Evolutionary conservation across 495 filamentous ascomycete species (phyloP).

Genomic region (Penicillium bovifimosum): DNA sequence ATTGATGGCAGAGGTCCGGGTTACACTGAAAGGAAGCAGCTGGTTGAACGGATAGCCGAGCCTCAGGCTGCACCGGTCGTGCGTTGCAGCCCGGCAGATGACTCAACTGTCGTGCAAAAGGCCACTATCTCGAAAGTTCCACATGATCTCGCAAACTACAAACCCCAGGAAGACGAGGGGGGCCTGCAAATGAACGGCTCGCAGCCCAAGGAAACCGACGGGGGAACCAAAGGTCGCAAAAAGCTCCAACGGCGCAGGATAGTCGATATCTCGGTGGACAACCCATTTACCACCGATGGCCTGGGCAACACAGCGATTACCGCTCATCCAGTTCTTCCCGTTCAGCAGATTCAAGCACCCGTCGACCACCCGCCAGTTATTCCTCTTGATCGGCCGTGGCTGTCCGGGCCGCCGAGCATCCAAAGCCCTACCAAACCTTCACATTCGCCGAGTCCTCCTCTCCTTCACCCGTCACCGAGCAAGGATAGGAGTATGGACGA

Average conservation of each 20-base stretch:
- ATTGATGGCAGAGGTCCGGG: constrained; percentile 79
- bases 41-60: constrained; percentile 77
- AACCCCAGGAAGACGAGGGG: constrained; percentile 49
- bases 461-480: constrained; percentile 15
- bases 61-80: constrained; percentile 70
- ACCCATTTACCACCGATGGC: constrained; percentile 38
- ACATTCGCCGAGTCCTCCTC: constrained; percentile 14
- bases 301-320: constrained; percentile 27
- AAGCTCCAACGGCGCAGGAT: constrained; percentile 66
- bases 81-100: constrained; percentile 53
- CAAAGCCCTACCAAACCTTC: constrained; percentile 18
- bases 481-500: constrained; percentile 62
- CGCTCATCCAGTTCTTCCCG: constrained; percentile 26
- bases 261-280: constrained; percentile 70
- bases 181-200: constrained; percentile 45
- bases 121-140: constrained; percentile 14
- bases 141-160: constrained; percentile 6
- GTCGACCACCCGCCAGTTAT: constrained; percentile 23
- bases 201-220: constrained; percentile 26
- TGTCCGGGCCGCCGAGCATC: constrained; percentile 29
- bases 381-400: constrained; percentile 32
- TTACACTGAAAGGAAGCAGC: constrained; percentile 74
- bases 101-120: constrained; percentile 60
- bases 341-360: constrained; percentile 31
- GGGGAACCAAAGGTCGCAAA: constrained; percentile 41